Base-by-base conservation (phyloP, 139 green algal species). In the Volvox reticuliferus region DNA sequence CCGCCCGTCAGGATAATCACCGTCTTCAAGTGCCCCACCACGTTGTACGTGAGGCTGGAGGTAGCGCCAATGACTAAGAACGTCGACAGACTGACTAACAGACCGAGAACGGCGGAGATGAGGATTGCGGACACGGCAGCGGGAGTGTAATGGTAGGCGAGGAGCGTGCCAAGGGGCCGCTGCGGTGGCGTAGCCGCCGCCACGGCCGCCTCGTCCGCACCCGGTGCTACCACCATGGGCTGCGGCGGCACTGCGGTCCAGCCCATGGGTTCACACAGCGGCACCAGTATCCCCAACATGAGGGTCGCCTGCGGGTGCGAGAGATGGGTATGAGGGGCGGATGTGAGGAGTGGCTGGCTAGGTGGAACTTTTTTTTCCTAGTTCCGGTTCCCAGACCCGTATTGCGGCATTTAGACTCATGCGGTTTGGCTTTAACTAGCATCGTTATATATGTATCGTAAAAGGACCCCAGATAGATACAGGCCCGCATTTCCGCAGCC, bases 1-100 rank as follows among this genome's bases (percentile, higher is more conserved):
- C 97, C 97, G 12, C 97, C 97, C 5, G 92, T 92, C 0, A 99
- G 80, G 75, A 99, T 98, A 76, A 98, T 96, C 55, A 98, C 91
- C 0, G 97, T 98, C 91, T 98, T 98, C 19, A 96, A 50, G 83
- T 96, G 95, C 0, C 93, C 97, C n/a, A 98, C 96, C 62, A 97
- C 94, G 73, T 98, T 98, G 93, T 98, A 98, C 1, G 96, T 98
- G 35, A 98, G 76, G 83, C 87, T 92, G 73, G 55, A 87, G 28
- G 93, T 95, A 50, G 87, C 89, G 28, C 94, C 94, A 33, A 96
- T 98, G 33, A 98, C 96, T 50, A 99, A 90, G 88, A 99, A 98
- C 0, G 97, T 98, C 24, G 94, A 96, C 32, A 99, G 91, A 89
- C 94, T 97, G 50, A 99, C 97, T 17, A 98, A 88, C 65, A 99